phyloP scores from a whole-genome alignment of 306 rosid genomes.

The Lotus japonicus region DNA sequence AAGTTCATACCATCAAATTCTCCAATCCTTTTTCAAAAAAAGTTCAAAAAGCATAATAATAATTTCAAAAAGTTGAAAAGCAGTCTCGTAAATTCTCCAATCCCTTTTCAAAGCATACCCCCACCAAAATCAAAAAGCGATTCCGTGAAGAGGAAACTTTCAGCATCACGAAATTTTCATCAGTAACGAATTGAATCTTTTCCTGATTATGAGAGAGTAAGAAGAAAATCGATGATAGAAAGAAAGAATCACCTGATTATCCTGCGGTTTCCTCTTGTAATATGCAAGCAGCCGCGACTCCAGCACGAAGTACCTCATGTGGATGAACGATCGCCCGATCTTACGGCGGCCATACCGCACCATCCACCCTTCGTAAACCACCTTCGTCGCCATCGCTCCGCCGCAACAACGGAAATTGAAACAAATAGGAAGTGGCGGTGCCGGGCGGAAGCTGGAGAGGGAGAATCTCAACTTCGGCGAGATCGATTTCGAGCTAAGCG shows the following conservation, averaged over 20 bases:
- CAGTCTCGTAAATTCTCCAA: not conserved
- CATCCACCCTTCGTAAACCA: slow-evolving; percentile 99
- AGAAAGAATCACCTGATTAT: slow-evolving; percentile 57
- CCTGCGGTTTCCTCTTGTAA: slow-evolving; percentile 94
- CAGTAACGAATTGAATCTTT: not conserved
- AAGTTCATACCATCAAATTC: not conserved
- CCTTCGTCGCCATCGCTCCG: slow-evolving; percentile 73
- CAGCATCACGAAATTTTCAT: not conserved
- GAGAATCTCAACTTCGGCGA: slow-evolving; percentile 52
- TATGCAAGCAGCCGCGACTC: slow-evolving; percentile 92
- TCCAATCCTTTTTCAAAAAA: not conserved
- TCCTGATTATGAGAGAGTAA: not conserved
- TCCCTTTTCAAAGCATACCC: not conserved
- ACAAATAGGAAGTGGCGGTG: slow-evolving; percentile 17
- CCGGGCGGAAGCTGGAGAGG: slow-evolving; percentile 60
- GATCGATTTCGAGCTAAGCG: slow-evolving; percentile 36
- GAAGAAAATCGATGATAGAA: not conserved
- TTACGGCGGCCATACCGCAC: slow-evolving; percentile 90
- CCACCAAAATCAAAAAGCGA: not conserved
- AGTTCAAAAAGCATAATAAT: slow-evolving; percentile 6
- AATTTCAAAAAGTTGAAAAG: not conserved
- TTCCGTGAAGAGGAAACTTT: slow-evolving; percentile 5
- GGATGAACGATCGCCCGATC: slow-evolving; percentile 97
- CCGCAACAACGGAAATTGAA: not conserved
- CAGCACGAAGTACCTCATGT: slow-evolving; percentile 93